phyloP scores from a whole-genome alignment of 164 flowering plant species.

The Cinnamomum micranthum region DNA sequence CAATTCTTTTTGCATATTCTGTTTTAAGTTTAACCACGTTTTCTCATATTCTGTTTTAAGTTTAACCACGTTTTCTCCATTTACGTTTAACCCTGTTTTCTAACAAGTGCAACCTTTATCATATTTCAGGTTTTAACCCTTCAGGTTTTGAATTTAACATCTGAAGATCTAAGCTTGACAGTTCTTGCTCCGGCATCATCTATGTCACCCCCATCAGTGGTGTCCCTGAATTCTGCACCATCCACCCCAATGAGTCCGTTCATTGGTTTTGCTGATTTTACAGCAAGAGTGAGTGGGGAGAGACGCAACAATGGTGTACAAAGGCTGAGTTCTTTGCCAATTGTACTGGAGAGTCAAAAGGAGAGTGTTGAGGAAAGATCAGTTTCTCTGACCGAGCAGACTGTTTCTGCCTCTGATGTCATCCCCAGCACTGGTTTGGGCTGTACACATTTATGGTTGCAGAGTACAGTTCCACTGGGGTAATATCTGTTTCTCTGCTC shows the following conservation, averaged over 20 bases:
- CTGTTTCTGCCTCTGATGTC: conserved; percentile 46
- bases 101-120: conserved; percentile 6
- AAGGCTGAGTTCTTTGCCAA: conserved; percentile 34
- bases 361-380: conserved; percentile 32
- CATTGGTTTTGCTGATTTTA: conserved; percentile 49
- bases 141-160: conserved; percentile 89
- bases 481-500: conserved; percentile 28
- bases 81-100: conserved; percentile 2
- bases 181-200: conserved; percentile 97
- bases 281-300: conserved; percentile 33
- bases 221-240: conserved; percentile 72
- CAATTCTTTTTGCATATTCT: no score
- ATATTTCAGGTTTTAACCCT: conserved; percentile 77
- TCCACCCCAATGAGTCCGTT: conserved; percentile 69
- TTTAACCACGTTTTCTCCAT: not conserved
- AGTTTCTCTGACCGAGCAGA: conserved; percentile 38
- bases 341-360: conserved; percentile 31
- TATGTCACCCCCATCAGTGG: conserved; percentile 73
- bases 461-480: conserved; percentile 98
- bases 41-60: no score
- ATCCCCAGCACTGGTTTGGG: conserved; percentile 63
- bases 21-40: not conserved
- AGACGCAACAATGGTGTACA: conserved; percentile 25
- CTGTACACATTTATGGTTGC: conserved; percentile 93
- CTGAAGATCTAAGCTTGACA: conserved; percentile 84